These are phyloP conservation scores for Lachnellula willkommii DNA, from an alignment of 2,329 filamentous ascomycete species.

Conservation along the genomic window DNA sequence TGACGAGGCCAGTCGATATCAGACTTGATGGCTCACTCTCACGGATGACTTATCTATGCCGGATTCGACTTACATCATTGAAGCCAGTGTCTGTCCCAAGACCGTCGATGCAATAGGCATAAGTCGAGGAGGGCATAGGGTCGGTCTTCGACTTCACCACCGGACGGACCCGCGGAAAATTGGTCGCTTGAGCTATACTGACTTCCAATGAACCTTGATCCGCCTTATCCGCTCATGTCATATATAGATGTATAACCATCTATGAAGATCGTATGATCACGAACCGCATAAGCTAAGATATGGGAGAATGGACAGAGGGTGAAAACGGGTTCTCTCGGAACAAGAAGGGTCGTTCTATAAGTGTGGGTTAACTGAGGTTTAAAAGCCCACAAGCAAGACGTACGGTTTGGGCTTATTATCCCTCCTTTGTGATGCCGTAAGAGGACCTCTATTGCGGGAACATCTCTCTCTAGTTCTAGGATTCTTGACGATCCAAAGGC, in stretches of 20 bases:
- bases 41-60: too few relatives aligned
- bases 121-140: constrained; percentile 17
- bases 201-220: constrained; percentile 22
- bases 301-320: constrained; percentile 23
- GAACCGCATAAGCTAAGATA: constrained; percentile 16
- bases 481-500: constrained; percentile 21
- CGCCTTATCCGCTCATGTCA: constrained; percentile 6
- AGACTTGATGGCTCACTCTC: too few relatives aligned
- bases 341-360: constrained; percentile 18
- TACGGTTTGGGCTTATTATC: constrained; percentile 26
- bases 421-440: constrained; percentile 21
- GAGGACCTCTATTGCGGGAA: constrained; percentile 21
- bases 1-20: too few relatives aligned
- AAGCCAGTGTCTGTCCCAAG: constrained; percentile 18
- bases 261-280: constrained; percentile 17
- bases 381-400: constrained; percentile 2
- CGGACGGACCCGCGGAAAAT: constrained; percentile 18
- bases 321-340: constrained; percentile 18
- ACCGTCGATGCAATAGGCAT: constrained; percentile 17
- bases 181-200: constrained; percentile 14
- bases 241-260: constrained; percentile 18
- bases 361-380: constrained; percentile 13
- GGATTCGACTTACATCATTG: too few relatives aligned
- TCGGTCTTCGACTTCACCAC: constrained; percentile 18
- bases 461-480: constrained; percentile 15